These are phyloP conservation scores for Populus euphratica DNA, from an alignment of 345 rosid genomes.

Conservation along the genomic window DNA sequence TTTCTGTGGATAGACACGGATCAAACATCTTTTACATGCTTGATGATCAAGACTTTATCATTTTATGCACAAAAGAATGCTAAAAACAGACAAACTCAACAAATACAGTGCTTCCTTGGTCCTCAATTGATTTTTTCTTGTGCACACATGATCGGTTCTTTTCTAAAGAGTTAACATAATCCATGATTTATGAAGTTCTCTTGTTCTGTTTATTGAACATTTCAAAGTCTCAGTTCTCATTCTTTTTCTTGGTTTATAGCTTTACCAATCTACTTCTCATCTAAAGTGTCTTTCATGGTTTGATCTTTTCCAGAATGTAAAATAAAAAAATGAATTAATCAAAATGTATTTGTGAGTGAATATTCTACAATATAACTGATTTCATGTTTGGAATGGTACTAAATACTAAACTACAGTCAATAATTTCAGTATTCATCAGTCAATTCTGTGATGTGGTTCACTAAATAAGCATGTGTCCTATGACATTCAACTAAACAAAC, in stretches of 20 bases:
- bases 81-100: neutral
- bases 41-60: neutral
- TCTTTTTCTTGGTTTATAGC: neutral
- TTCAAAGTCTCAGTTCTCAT: neutral
- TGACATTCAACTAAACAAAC: neutral
- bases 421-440: neutral
- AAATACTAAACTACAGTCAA: neutral
- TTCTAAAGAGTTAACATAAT: neutral
- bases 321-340: neutral
- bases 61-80: neutral
- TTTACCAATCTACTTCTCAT: neutral
- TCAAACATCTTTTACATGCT: conserved; percentile 39
- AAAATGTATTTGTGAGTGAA: neutral
- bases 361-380: neutral
- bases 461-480: neutral
- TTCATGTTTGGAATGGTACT: neutral
- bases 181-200: neutral
- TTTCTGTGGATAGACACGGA: conserved; percentile 77
- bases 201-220: neutral
- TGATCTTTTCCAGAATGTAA: neutral
- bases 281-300: neutral
- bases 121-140: neutral
- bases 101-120: neutral
- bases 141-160: neutral
- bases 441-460: neutral